Evolutionary conservation across 352 stramenopile genomes (phyloP), one percentile per base, ranked within the genome.

Genomic region (Pythium chondricola): DNA sequence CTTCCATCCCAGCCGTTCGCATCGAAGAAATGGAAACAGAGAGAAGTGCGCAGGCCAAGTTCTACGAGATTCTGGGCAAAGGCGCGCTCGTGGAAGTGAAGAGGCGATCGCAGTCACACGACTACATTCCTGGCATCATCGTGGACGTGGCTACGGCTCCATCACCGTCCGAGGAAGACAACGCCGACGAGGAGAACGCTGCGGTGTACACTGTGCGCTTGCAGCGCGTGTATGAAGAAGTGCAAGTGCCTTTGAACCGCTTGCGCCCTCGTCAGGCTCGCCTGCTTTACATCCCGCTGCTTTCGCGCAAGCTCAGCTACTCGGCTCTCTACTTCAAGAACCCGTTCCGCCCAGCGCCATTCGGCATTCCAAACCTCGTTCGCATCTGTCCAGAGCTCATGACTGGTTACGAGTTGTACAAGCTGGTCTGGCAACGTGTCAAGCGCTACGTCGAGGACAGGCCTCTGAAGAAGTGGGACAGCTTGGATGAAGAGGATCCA

Each of bases 311-410:
- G 50, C 65, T 94, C 42, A 89, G 77, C 35, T 94, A 94, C 60
- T 92, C 81, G 26, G 78, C 81, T 6, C 65, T 93, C 43, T 94
- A 94, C 48, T 94, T 89, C 45, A 94, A 94, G 56, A 94, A 94
- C 46, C 83, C 83, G 13, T 94, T 94, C 64, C 75, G 81, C 0
- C 83, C 83, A 2, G 73, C 84, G 22, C 81, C 83, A n/a, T 94
- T 94, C 37, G 79, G 83, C 0, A 78, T 76, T n/a, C 82, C 83
- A 21, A 90, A 90, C 46, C 71, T 94, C n/a, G 63, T 89, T n/a
- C 79, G 83, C 3, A 65, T 94, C 13, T 92, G 81, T 14, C 83
- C 83, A n/a, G 76, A 93, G 39, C 65, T 75, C 31, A 92, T 81
- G 8, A 95, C 63, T 29, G 85, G 85, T 20, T 69, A 77, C 17